phyloP scores from a whole-genome alignment of 768 basidiomycete genomes.

The Paxillus ammoniavirescens region DNA sequence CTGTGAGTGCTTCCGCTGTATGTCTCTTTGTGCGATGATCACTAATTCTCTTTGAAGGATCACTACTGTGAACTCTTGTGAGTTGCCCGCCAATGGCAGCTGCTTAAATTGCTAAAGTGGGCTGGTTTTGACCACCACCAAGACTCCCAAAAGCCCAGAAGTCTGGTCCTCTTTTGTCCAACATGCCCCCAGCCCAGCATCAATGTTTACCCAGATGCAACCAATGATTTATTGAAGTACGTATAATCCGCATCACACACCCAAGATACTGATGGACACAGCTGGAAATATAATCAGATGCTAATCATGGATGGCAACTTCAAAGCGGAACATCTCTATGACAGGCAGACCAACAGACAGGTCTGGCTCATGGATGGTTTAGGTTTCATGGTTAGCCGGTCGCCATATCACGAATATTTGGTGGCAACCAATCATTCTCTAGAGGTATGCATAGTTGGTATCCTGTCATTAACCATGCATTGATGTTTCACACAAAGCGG shows the following conservation, averaged over 20 bases:
- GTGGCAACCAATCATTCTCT: no score
- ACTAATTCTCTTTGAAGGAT: conserved; percentile 1
- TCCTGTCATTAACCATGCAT: no score
- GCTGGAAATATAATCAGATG: background rate
- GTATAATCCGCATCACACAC: background rate
- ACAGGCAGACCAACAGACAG: background rate
- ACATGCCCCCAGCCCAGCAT: background rate
- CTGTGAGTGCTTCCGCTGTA: background rate
- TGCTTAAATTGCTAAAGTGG: conserved; percentile 18
- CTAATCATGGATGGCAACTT: background rate
- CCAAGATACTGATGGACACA: background rate
- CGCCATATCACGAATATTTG: background rate
- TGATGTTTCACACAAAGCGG: no score
- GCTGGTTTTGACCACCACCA: conserved; percentile 1
- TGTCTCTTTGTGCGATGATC: background rate
- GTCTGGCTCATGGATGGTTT: background rate
- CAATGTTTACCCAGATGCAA: background rate
- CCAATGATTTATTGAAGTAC: background rate
- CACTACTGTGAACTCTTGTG: conserved; percentile 15
- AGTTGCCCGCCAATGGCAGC: conserved; percentile 13
- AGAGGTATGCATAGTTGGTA: no score
- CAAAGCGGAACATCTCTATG: background rate
- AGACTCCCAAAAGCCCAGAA: background rate
- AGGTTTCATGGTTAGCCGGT: background rate
- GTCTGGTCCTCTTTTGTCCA: background rate